Base-by-base conservation (phyloP, 192 early-diverging fungal species). In the Dimargaris cristalligena region DNA sequence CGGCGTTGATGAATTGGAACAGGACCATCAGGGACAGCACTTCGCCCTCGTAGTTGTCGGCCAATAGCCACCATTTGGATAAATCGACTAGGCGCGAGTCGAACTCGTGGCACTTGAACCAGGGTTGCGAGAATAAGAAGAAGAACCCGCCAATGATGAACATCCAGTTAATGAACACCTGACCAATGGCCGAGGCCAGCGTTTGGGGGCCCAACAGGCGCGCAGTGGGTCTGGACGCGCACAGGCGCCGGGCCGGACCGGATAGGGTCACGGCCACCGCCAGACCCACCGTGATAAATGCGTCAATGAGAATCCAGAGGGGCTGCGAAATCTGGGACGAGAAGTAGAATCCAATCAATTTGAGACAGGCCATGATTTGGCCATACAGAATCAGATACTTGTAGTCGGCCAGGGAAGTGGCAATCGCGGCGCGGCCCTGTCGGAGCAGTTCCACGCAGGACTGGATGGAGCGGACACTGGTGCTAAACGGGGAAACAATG, bases 401-500 rank as follows among this genome's bases (percentile, higher is more conserved):
- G 64, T 86, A 88, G 6, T 74, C 73, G 34, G 86, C 80, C 64
- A 88, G 69, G 6, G 76, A 79, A 22, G 83, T 79, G 55, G 84
- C 81, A 16, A 88, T 67, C 41, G 81, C 82, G 48, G 80, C 78
- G 25, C 86, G 74, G 25, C 81, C 81, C 70, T 86, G 83, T 46
- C 69, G 71, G 33, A 88, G 54, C 26, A 87, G 74, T 56, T 81
- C 80, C 18, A 85, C 86, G 60, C 86, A 88, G 11, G 80, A 77
- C 25, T 63, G 60, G 25, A 90, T 69, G 35, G 77, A 81, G n/a
- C 78, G 77, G 49, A 74, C 59, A 48, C 75, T 73, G 30, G 83
- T 80, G 32, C 78, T 75, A 65, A 90, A 90, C 23, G 85, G 88
- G 34, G 88, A 80, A 0, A 90, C 88, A 65, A 90, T 87, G 4